Evolutionary conservation across 1,284 basidiomycete species (phyloP), one percentile per base, ranked within the genome.

Genomic region (Trichosporon coremiiforme): DNA sequence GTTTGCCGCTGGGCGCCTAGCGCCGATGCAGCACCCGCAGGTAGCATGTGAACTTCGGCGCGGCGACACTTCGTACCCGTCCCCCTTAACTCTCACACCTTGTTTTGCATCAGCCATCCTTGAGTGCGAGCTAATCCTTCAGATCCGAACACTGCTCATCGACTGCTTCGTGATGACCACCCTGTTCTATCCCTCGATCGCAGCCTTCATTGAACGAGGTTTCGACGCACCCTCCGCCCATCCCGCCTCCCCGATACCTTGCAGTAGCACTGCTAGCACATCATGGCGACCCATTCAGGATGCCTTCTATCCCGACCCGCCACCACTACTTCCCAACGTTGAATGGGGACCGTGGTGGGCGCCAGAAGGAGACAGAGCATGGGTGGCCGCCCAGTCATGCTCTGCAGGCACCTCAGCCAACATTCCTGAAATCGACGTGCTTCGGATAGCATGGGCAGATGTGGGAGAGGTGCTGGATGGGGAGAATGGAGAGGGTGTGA

Each of bases 141-240:
- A 97, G 85, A 95, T 96, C 68, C 90, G 94, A 66, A 91, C 97
- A 41, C 91, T 99, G 76, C 88, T 99, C 72, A 90, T 97, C 71
- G 96, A 94, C 69, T 91, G 92, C 70, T 87, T 98, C 71, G 93
- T 98, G 78, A 98, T 99, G 85, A 96, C 95, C 62, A 94, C 93
- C 53, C 89, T 99, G 65, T 93, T 96, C 81, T 98, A 95, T 77
- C 94, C 94, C 4, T 93, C 94, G 9, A 87, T 97, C 64, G 90
- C 92, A 62, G 87, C 93, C 66, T 95, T 94, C 81, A 88, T 90
- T 35, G 87, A 71, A 83, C 88, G 75, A 25, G 73, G 74, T 8
- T 79, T 75, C 47, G 66, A 71, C 36, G 62, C 73, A 65, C 67
- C 74, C 60, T 68, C 67, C 64, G 71, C 67, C 69, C 74, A 63